Conservation (phyloP, 345 rosid genomes). For the Ricinus communis region DNA sequence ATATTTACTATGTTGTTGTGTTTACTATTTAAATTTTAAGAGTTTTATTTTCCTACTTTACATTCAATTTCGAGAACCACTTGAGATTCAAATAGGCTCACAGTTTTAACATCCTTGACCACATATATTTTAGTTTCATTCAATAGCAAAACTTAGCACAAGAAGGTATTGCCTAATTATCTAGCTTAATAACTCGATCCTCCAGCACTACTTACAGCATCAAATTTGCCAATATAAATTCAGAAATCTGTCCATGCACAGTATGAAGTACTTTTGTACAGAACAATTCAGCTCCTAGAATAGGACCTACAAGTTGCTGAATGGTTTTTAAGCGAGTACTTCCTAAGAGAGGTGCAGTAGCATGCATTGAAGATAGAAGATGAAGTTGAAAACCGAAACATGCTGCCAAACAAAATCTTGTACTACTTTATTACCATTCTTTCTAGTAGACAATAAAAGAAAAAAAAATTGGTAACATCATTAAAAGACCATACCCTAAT, state of each 20-base stretch:
- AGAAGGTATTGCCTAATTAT: not conserved
- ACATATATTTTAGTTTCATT: not conserved
- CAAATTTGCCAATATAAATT: not conserved
- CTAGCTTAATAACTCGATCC: not conserved
- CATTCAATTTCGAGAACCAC: not conserved
- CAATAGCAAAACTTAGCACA: not conserved
- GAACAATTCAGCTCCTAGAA: not conserved
- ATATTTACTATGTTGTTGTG: not conserved
- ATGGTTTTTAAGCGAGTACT: not conserved
- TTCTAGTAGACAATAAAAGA: too few species aligned
- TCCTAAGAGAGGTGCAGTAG: not conserved
- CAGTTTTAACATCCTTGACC: not conserved
- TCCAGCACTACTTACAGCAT: not conserved
- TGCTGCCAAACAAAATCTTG: too few species aligned
- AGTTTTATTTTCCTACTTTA: not conserved
- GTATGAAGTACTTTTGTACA: not conserved
- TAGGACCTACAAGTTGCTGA: not conserved
- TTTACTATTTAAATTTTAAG: not conserved
- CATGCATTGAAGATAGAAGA: not conserved
- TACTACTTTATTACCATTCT: too few species aligned
- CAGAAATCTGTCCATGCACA: not conserved
- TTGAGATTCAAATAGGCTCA: not conserved
- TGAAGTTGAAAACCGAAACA: too few species aligned
- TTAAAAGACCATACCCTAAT: not conserved
- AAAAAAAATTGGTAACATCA: not conserved